These are phyloP conservation scores for Entomortierella beljakovae DNA, from an alignment of 192 early-diverging fungal genomes.

Conservation along the genomic window DNA sequence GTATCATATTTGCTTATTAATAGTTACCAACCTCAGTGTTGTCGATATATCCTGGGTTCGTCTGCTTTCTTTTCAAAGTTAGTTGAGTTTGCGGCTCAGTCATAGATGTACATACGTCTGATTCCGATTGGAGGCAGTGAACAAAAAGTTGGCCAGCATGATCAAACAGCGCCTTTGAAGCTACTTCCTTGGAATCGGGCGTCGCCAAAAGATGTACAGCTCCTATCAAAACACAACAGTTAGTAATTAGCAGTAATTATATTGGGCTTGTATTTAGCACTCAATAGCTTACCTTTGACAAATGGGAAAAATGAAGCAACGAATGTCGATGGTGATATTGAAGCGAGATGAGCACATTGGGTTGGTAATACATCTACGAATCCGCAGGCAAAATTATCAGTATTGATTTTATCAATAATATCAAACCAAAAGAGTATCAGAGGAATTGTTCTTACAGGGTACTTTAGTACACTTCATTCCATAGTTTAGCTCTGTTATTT, in stretches of 20 bases:
- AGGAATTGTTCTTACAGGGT: constrained; percentile 8
- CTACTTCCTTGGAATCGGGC: neutral
- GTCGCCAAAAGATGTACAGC: constrained; percentile 12
- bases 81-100: neutral
- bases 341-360: constrained; percentile 21
- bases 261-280: neutral
- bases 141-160: constrained; percentile 32
- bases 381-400: neutral
- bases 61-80: neutral
- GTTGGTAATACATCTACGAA: constrained; percentile 23
- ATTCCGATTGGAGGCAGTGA: constrained; percentile 15
- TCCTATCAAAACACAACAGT: neutral
- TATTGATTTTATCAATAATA: neutral
- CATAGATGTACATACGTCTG: constrained; percentile 1
- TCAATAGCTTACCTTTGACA: neutral
- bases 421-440: neutral
- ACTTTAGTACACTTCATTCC: neutral
- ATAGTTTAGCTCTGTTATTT: constrained; percentile 7
- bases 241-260: neutral
- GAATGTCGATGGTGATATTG: constrained; percentile 33
- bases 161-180: constrained; percentile 19
- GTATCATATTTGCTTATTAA: neutral
- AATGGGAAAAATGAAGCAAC: constrained; percentile 17
- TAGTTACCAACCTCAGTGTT: constrained; percentile 13
- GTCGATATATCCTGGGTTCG: neutral